Conservation (phyloP, 805 yeast genomes). For the Saturnispora hagleri region DNA sequence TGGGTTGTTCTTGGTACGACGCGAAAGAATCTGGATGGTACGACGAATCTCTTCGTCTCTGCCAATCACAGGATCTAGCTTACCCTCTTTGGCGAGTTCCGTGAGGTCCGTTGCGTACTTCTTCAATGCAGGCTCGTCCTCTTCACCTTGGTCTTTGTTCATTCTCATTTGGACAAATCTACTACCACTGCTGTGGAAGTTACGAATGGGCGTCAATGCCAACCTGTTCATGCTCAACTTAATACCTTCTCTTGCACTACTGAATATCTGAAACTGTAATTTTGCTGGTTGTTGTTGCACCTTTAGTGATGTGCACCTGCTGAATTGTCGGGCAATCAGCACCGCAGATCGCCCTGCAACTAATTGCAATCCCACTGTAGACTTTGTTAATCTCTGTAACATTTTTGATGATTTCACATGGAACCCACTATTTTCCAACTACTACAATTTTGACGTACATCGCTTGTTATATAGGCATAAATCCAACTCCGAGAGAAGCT, state of each 20-base stretch:
- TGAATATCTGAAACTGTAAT: background rate
- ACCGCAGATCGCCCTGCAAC: background rate
- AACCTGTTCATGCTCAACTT: too few relatives aligned
- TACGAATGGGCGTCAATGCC: slow-evolving; percentile 2
- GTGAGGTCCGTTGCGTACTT: slow-evolving; percentile 83
- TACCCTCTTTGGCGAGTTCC: slow-evolving; percentile 77
- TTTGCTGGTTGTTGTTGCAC: background rate
- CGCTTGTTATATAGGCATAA: background rate
- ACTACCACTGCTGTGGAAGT: slow-evolving; percentile 13
- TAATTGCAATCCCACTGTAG: background rate
- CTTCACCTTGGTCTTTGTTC: slow-evolving; percentile 27
- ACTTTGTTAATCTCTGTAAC: background rate
- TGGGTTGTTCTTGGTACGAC: slow-evolving; percentile 94
- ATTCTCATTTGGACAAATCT: slow-evolving; percentile 22
- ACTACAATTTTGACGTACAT: background rate
- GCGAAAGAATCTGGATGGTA: slow-evolving; percentile 82
- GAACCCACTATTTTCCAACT: background rate
- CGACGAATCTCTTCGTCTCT: slow-evolving; percentile 91
- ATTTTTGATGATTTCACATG: background rate
- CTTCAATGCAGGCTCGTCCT: slow-evolving; percentile 68
- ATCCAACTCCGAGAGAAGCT: background rate
- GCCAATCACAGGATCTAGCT: slow-evolving; percentile 94
- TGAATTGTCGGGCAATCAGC: background rate
- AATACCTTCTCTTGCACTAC: background rate
- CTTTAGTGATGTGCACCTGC: background rate